phyloP scores from a whole-genome alignment of 1,284 basidiomycete species.

The Austroboletus olivaceoglutinosus region DNA sequence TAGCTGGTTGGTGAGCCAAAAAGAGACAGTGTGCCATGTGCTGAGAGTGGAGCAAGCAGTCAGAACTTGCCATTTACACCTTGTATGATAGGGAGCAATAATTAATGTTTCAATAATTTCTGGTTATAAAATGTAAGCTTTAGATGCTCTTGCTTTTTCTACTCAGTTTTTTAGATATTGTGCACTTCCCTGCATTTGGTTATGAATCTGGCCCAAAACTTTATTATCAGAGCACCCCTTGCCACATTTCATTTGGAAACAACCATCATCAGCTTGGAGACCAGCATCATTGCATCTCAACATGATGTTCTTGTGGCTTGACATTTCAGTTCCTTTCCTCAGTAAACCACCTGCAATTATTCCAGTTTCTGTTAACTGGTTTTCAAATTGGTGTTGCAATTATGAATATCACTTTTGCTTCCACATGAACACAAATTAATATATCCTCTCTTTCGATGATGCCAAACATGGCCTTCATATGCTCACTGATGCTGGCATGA shows the following conservation, averaged over 20 bases:
- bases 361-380: conserved; percentile 28
- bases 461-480: conserved; percentile 38
- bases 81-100: too few relatives aligned
- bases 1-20: too few relatives aligned
- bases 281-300: neutral
- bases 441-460: conserved; percentile 36
- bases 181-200: neutral
- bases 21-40: too few relatives aligned
- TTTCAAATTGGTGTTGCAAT: conserved; percentile 32
- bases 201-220: too few relatives aligned
- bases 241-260: too few relatives aligned
- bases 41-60: too few relatives aligned
- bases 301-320: conserved; percentile 24
- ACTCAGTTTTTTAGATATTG: neutral
- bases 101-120: too few relatives aligned
- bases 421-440: conserved; percentile 38
- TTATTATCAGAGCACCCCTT: too few relatives aligned
- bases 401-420: conserved; percentile 41
- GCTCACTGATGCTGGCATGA: conserved; percentile 39
- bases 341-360: conserved; percentile 3
- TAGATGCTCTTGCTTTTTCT: neutral
- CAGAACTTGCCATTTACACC: too few relatives aligned
- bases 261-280: neutral
- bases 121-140: neutral
- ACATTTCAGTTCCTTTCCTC: conserved; percentile 19